Evolutionary conservation across 2,329 filamentous ascomycete genomes (phyloP), one percentile per base, ranked within the genome.

Genomic region (Aspergillus sp.): DNA sequence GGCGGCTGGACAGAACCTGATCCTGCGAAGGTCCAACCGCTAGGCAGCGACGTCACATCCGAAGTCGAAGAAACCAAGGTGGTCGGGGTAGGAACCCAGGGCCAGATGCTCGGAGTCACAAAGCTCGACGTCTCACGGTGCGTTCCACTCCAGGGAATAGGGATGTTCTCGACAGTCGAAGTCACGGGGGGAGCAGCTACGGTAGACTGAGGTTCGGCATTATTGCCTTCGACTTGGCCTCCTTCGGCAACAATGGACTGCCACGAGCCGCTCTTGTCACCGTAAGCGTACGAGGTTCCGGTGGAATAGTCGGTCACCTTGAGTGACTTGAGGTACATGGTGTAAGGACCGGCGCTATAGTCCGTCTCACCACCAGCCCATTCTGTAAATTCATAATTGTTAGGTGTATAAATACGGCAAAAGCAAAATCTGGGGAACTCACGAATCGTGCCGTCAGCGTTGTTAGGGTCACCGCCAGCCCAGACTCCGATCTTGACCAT

Each of bases 261-360:
- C 88, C 89, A 95, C 19, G 76, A 80, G 43, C 93, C 93, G 43
- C 79, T 84, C 33, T 77, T 80, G 65, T 93, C 87, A 56, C 80
- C 80, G 72, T 97, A 98, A 49, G 74, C 76, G 75, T 98, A 98
- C 53, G 85, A 75, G 15, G 79, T 84, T 46, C 93, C 93, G 1
- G 90, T 96, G 19, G 90, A 96, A 74, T 97, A 98, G 73, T 98
- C 93, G 45, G 84, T 84, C 38, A 95, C 81, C 47, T 79, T 75
- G 57, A 96, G 70, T 25, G 80, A 86, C 68, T 85, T 80, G 63
- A 97, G 84, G 46, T 80, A 73, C 90, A 97, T 97, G 54, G 78
- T 82, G 73, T 86, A 98, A 1, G 93, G 93, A 0, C 88, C 91
- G 53, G 84, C 63, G 49, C 78, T 77, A 73, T 93, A 98, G 71